phyloP scores from a whole-genome alignment of 1,284 basidiomycete species.

The Cryptococcus sp. region DNA sequence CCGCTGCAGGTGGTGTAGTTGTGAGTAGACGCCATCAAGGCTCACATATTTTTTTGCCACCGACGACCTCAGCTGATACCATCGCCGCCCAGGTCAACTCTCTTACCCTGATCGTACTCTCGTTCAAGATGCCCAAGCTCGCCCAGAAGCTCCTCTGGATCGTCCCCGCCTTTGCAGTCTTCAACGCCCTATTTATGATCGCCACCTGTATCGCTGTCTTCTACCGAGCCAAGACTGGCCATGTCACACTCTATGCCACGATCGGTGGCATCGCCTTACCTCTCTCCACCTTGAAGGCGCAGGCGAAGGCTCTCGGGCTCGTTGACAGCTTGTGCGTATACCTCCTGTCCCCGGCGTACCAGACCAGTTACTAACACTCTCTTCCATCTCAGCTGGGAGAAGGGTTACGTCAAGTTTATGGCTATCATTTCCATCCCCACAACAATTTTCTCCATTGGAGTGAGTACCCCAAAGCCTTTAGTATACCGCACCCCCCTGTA shows the following conservation, averaged over 20 bases:
- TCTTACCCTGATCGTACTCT: slow-evolving; percentile 7
- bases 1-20: slow-evolving; percentile 9
- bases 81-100: slow-evolving; percentile 13
- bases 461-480: neutral
- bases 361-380: neutral
- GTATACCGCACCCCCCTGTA: neutral
- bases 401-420: slow-evolving; percentile 19
- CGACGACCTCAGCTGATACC: neutral
- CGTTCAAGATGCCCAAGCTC: slow-evolving; percentile 6
- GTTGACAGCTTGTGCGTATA: slow-evolving; percentile 8
- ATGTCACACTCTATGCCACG: slow-evolving; percentile 3
- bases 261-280: slow-evolving; percentile 8
- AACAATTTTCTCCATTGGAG: slow-evolving; percentile 8
- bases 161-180: slow-evolving; percentile 1
- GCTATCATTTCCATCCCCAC: slow-evolving; percentile 7
- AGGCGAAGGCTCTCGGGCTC: slow-evolving; percentile 10
- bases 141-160: neutral
- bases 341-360: neutral
- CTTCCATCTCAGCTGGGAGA: slow-evolving; percentile 11
- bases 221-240: slow-evolving; percentile 9
- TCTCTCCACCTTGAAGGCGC: slow-evolving; percentile 1
- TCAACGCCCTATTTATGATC: slow-evolving; percentile 2
- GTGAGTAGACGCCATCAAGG: slow-evolving; percentile 1
- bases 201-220: slow-evolving; percentile 11
- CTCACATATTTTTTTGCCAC: neutral